Base-by-base conservation (phyloP, 2,329 filamentous ascomycete genomes). In the Nemania serpens region DNA sequence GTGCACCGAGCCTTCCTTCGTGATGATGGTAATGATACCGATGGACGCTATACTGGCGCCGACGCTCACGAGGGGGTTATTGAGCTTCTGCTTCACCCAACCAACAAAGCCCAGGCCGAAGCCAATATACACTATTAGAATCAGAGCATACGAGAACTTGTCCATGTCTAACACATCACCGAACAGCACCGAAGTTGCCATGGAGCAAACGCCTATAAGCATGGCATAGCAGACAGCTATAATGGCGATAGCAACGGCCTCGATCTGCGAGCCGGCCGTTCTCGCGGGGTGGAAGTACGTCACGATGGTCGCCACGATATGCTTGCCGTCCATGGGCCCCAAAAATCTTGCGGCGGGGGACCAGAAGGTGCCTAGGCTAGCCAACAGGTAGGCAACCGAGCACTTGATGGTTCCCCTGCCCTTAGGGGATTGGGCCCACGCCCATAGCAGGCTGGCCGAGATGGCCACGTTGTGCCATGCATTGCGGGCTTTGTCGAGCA, bases 221-320 rank as follows among this genome's bases (percentile, higher is more conserved):
- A 88, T 84, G 2, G 89, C 88, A 73, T 96, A 98, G 39, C 88
- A 76, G 62, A 97, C 91, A 1, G 93, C 93, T 36, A 90, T 81
- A 39, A 91, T 77, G 5, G 91, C 91, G 59, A 95, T 87, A 36
- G 93, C 77, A 11, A 89, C 84, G 2, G 93, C 93, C 75, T 97
- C 91, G 59, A 91, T 84, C 92, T 97, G 97, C 66, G 91, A 95
- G 0, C 94, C 94, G 25, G 88, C 85, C 17, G 91, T 91, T 59
- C 94, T 84, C 5, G 92, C 91, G 4, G 94, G 93, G 74, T 97
- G 93, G 71, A 97, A 98, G 72, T 97, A 98, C 11, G 97, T 93
- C 0, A 92, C 96, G 59, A 97, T 87, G 2, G 94, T 97, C 34
- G 93, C 93, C 53, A 97, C 92, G 71, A 97, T 88, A 76, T 97